These are phyloP conservation scores for Mycena amicta DNA, from an alignment of 768 basidiomycete genomes.

Conservation along the genomic window DNA sequence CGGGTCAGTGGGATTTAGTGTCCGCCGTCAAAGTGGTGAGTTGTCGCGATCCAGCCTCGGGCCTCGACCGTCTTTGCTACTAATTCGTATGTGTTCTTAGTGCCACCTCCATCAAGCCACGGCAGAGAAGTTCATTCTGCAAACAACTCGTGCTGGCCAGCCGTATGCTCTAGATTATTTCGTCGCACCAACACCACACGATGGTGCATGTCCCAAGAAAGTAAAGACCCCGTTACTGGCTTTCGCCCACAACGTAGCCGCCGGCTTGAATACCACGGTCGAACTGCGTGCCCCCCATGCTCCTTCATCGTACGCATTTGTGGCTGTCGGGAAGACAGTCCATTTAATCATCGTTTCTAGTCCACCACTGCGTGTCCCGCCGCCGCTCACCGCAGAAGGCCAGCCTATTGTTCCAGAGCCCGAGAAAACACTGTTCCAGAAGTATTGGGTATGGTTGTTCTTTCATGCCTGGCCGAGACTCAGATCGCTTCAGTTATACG, in stretches of 20 bases:
- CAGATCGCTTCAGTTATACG: slow-evolving; percentile 52
- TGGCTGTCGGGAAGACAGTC: neutral
- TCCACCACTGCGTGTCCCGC: slow-evolving; percentile 68
- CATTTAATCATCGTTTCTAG: slow-evolving; percentile 36
- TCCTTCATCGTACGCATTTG: slow-evolving; percentile 58
- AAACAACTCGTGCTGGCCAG: slow-evolving; percentile 44
- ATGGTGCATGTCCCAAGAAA: slow-evolving; percentile 62
- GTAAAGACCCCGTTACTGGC: slow-evolving; percentile 33
- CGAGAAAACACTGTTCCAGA: slow-evolving; percentile 83
- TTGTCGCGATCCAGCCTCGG: slow-evolving; percentile 23
- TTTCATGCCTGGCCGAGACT: neutral
- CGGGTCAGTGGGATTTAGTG: slow-evolving; percentile 51
- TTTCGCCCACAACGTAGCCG: slow-evolving; percentile 28
- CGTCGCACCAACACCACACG: slow-evolving; percentile 64
- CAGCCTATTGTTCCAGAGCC: slow-evolving; percentile 58
- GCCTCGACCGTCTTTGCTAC: slow-evolving; percentile 1
- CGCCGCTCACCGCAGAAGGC: slow-evolving; percentile 67
- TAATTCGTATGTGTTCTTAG: slow-evolving; percentile 43
- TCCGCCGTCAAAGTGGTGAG: slow-evolving; percentile 65
- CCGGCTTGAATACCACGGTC: slow-evolving; percentile 59
- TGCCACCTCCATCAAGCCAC: slow-evolving; percentile 64
- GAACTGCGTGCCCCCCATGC: slow-evolving; percentile 44
- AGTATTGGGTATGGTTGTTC: slow-evolving; percentile 64
- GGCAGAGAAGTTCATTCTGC: slow-evolving; percentile 60
- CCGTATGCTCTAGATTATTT: slow-evolving; percentile 78